phyloP scores from a whole-genome alignment of 148 eudicot species.

The Pouteria glomerata region DNA sequence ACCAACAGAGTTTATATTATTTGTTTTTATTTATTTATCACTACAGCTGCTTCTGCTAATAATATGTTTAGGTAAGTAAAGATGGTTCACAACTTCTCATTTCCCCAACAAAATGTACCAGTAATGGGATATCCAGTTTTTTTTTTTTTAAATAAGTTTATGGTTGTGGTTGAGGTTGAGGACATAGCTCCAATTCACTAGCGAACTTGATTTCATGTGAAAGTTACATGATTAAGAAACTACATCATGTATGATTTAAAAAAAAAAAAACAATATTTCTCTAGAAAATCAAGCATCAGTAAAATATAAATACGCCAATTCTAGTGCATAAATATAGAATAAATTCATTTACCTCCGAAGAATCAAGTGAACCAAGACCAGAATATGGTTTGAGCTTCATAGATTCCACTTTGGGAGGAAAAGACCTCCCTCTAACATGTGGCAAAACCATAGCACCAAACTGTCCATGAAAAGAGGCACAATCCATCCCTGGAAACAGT shows the following conservation, averaged over 20 bases:
- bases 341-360: slow-evolving; percentile 39
- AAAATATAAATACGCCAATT: background rate
- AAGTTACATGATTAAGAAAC: background rate
- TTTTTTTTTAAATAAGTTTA: too few species aligned
- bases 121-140: too few species aligned
- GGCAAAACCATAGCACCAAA: slow-evolving; percentile 18
- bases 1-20: background rate
- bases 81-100: too few species aligned
- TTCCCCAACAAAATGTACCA: too few species aligned
- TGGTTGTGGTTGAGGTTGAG: too few species aligned
- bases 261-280: background rate
- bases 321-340: background rate
- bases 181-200: background rate
- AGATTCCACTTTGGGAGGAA: slow-evolving; percentile 23
- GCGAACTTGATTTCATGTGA: slow-evolving; percentile 4
- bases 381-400: slow-evolving; percentile 24
- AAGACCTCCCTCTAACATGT: slow-evolving; percentile 21
- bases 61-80: too few species aligned
- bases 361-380: slow-evolving; percentile 36
- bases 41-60: too few species aligned
- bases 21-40: background rate
- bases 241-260: background rate
- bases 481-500: slow-evolving; percentile 28
- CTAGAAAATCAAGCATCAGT: background rate
- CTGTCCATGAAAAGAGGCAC: slow-evolving; percentile 15